phyloP scores from a whole-genome alignment of 1,284 basidiomycete genomes.

The Golubevia pallescens region DNA sequence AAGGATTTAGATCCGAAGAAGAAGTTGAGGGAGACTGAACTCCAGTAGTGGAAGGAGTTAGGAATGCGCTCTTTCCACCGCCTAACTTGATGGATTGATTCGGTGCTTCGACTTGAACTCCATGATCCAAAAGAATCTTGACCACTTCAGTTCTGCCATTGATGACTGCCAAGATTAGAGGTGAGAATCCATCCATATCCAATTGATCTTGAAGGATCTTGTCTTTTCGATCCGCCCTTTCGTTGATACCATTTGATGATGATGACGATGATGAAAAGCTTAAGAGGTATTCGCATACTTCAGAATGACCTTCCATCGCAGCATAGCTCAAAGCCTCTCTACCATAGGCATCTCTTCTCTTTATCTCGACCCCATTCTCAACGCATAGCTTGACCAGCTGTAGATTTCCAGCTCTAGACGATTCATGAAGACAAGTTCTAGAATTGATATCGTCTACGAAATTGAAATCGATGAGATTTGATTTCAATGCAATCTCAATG shows the following conservation, averaged over 20 bases:
- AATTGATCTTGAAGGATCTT: too few relatives aligned
- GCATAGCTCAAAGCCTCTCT: slow-evolving; percentile 94
- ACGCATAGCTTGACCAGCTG: slow-evolving; percentile 85
- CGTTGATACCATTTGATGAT: too few relatives aligned
- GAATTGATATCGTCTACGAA: slow-evolving; percentile 98
- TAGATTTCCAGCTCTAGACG: slow-evolving; percentile 81
- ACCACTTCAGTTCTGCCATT: slow-evolving; percentile 84
- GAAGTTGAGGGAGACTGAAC: too few relatives aligned
- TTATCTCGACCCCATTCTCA: slow-evolving; percentile 73
- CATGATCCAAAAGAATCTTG: slow-evolving; percentile 75
- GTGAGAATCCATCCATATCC: slow-evolving; percentile 81
- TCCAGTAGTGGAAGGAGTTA: too few relatives aligned
- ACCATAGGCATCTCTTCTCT: slow-evolving; percentile 83
- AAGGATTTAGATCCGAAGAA: slow-evolving; percentile 75
- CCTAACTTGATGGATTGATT: too few relatives aligned
- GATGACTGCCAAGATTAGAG: slow-evolving; percentile 88
- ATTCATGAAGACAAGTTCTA: slow-evolving; percentile 91
- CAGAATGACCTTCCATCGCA: slow-evolving; percentile 85
- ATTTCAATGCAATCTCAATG: slow-evolving; percentile 40
- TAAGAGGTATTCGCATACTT: slow-evolving; percentile 78
- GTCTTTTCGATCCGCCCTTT: too few relatives aligned
- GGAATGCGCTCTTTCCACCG: too few relatives aligned
- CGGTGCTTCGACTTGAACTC: too few relatives aligned
- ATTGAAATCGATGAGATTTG: slow-evolving; percentile 74
- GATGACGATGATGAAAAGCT: too few relatives aligned